Conservation (phyloP, 768 basidiomycete genomes). For the Daedaleopsis sinensis region DNA sequence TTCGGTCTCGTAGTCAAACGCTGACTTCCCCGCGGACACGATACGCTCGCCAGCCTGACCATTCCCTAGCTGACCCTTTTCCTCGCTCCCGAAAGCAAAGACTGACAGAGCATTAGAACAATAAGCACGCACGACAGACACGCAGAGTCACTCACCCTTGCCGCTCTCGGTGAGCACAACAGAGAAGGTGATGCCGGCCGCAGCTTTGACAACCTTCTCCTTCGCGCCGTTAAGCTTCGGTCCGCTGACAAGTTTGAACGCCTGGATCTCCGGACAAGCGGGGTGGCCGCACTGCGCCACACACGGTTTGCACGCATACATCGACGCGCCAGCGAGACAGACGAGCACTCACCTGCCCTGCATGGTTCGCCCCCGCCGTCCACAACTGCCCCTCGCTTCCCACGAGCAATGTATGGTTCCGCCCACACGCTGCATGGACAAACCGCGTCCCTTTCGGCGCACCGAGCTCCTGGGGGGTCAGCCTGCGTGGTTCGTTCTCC, state of each 20-base stretch:
- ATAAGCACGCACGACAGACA: not conserved
- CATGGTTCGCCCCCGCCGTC: constrained; percentile 79
- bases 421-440: constrained; percentile 81
- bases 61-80: constrained; percentile 92
- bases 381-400: constrained; percentile 82
- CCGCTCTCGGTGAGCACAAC: constrained; percentile 83
- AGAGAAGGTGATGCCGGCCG: constrained; percentile 85
- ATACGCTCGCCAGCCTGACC: constrained; percentile 94
- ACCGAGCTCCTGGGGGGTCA: constrained; percentile 64
- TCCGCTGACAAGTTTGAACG: constrained; percentile 66
- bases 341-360: constrained; percentile 66
- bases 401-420: constrained; percentile 82
- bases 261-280: constrained; percentile 61
- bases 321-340: too few species aligned
- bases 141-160: constrained; percentile 51
- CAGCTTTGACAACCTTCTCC: constrained; percentile 70
- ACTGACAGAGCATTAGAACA: constrained; percentile 45
- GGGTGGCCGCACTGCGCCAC: constrained; percentile 69
- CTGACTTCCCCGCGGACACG: constrained; percentile 80
- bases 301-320: not conserved
- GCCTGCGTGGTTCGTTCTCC: constrained; percentile 70
- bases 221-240: constrained; percentile 55
- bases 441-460: constrained; percentile 55
- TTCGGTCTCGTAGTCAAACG: constrained; percentile 74
- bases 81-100: constrained; percentile 88